phyloP scores from a whole-genome alignment of 192 early-diverging fungal genomes.

The Coemansia sp. region DNA sequence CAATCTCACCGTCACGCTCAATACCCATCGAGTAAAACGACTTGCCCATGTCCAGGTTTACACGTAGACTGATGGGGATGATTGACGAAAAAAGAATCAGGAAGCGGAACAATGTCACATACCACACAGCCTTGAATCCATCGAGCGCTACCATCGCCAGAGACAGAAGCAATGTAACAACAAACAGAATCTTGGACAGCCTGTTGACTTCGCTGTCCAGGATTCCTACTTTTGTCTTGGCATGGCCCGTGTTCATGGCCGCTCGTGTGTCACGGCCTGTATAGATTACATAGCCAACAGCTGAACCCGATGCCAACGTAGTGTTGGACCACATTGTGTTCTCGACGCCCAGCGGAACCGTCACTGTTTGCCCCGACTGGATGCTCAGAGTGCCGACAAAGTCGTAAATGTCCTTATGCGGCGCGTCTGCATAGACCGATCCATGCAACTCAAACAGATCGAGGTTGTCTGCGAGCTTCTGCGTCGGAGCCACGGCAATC shows the following conservation, averaged over 20 bases:
- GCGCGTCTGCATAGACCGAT: constrained; percentile 82
- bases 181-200: constrained; percentile 88
- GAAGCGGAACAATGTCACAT: constrained; percentile 88
- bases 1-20: constrained; percentile 81
- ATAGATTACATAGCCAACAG: constrained; percentile 82
- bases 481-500: constrained; percentile 77
- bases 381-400: constrained; percentile 76
- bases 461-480: constrained; percentile 62
- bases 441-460: constrained; percentile 62
- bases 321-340: constrained; percentile 97
- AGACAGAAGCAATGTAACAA: constrained; percentile 78
- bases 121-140: constrained; percentile 87
- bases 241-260: constrained; percentile 93
- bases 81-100: constrained; percentile 94
- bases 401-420: constrained; percentile 91
- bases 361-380: constrained; percentile 14
- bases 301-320: constrained; percentile 86
- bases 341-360: constrained; percentile 74
- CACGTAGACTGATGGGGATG: constrained; percentile 91
- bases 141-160: constrained; percentile 84
- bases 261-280: constrained; percentile 92
- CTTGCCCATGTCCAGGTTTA: constrained; percentile 97
- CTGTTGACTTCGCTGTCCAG: constrained; percentile 89
- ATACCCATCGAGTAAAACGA: constrained; percentile 87
- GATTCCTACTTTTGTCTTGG: constrained; percentile 85